Conservation (phyloP, 2,329 filamentous ascomycete genomes). For the Nemania abortiva region DNA sequence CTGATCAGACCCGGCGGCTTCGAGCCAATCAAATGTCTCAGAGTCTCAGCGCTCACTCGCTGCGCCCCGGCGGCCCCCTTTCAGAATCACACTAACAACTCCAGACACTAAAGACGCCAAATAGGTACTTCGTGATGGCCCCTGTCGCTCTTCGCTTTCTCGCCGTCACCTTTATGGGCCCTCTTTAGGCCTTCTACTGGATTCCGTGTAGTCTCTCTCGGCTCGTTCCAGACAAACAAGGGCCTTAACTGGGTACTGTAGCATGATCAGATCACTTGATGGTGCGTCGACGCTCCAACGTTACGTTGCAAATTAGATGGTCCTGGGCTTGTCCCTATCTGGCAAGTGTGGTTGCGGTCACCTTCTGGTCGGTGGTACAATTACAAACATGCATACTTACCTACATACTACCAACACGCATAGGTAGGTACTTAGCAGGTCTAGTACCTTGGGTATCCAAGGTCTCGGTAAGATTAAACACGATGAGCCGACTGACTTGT, state of each 20-base stretch:
- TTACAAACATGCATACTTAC: slow-evolving; percentile 1
- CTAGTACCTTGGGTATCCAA: not conserved
- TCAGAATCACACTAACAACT: not conserved
- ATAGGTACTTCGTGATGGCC: slow-evolving; percentile 35
- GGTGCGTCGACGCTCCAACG: slow-evolving; percentile 13
- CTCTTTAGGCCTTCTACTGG: not conserved
- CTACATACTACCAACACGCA: no score
- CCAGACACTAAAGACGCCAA: not conserved
- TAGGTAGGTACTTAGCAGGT: not conserved
- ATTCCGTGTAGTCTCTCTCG: no score
- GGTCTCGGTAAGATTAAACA: not conserved
- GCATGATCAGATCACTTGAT: slow-evolving; percentile 6
- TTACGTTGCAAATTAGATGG: slow-evolving; percentile 23
- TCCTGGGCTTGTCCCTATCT: not conserved
- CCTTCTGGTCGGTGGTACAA: slow-evolving; percentile 3
- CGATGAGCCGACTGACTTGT: not conserved
- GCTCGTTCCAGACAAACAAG: slow-evolving; percentile 29
- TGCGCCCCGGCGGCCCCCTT: slow-evolving; percentile 32
- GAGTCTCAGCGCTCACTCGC: slow-evolving; percentile 13
- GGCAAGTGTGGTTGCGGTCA: not conserved
- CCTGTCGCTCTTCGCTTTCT: slow-evolving; percentile 30
- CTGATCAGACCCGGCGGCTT: slow-evolving; percentile 32
- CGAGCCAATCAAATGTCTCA: slow-evolving; percentile 27
- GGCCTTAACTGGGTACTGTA: not conserved
- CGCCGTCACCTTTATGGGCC: slow-evolving; percentile 25